phyloP scores from a whole-genome alignment of 345 rosid genomes.

The Hypericum perforatum region DNA sequence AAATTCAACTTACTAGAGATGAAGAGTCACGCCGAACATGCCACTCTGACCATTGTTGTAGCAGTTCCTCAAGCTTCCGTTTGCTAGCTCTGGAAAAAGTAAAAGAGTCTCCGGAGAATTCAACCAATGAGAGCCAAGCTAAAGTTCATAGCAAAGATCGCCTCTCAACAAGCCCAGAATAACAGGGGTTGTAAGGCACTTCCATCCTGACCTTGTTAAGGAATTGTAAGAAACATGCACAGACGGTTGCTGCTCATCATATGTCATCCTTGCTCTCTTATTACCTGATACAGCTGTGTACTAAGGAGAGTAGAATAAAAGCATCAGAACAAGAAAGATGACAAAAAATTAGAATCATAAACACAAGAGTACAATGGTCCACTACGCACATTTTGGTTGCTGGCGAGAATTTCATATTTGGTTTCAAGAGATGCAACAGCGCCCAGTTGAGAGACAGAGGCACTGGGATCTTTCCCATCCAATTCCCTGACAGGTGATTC shows the following conservation, averaged over 20 bases:
- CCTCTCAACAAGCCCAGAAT: background rate
- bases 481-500: slow-evolving; percentile 27
- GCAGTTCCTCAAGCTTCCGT: slow-evolving; percentile 65
- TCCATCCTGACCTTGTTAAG: slow-evolving; percentile 63
- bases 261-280: slow-evolving; percentile 54
- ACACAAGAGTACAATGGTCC: slow-evolving; percentile 23
- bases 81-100: slow-evolving; percentile 61
- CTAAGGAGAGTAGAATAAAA: background rate
- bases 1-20: slow-evolving; percentile 28
- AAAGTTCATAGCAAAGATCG: slow-evolving; percentile 2
- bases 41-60: slow-evolving; percentile 95
- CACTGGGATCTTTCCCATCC: slow-evolving; percentile 28
- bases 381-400: slow-evolving; percentile 25
- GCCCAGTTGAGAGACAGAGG: slow-evolving; percentile 15
- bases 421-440: slow-evolving; percentile 18
- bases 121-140: slow-evolving; percentile 10
- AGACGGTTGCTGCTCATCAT: slow-evolving; percentile 51
- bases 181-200: slow-evolving; percentile 2
- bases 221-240: slow-evolving; percentile 60
- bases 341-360: slow-evolving; percentile 15
- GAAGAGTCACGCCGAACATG: slow-evolving; percentile 50
- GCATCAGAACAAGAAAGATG: slow-evolving; percentile 43
- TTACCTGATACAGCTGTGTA: slow-evolving; percentile 48
- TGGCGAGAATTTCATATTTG: slow-evolving; percentile 21
- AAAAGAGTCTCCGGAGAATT: slow-evolving; percentile 8